Evolutionary conservation across 2,329 filamentous ascomycete genomes (phyloP), one percentile per base, ranked within the genome.

Genomic region (Trichoderma sp.): DNA sequence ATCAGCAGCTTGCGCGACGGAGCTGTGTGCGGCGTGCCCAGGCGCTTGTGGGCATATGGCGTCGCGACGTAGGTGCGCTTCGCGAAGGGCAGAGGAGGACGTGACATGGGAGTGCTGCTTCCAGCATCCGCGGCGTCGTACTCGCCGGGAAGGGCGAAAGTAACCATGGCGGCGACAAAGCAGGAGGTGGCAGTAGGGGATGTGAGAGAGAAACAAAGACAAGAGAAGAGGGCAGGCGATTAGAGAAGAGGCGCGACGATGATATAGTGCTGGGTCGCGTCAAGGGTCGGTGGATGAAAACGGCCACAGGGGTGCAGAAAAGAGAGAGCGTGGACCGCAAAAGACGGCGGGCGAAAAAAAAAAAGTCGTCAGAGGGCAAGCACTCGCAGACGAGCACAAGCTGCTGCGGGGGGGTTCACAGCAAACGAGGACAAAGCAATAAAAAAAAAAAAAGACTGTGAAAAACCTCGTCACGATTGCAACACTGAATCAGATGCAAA

Each of bases 51-150:
- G n/a, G 73, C 69, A 60, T 74, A 78, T 13, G 80, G 81, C n/a
- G 81, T 82, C 31, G 79, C 78, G 69, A 78, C 77, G 71, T 79
- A 81, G 71, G 75, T 75, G 73, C 82, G 82, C 75, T 81, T 83
- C 70, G 82, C 80, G 72, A 83, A 83, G 33, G 81, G 80, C 66
- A 83, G 76, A 63, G 78, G 78, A 66, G 82, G 78, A 61, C 80
- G 81, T 68, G 81, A 75, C 63, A 76, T 76, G 52, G 81, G 81
- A 29, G 81, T 82, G 75, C 76, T 75, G 66, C 75, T 77, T 65
- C 71, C 72, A 70, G 72, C 72, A 33, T 77, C 74, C 31, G 75
- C 75, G 74, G 71, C 74, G 69, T 79, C 76, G 57, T 72, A 75
- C 60, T 81, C 80, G 73, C 76, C 77, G 37, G 79, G 79, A 31